Conservation (phyloP, 805 yeast species). For the Ogataea glucozyma region DNA sequence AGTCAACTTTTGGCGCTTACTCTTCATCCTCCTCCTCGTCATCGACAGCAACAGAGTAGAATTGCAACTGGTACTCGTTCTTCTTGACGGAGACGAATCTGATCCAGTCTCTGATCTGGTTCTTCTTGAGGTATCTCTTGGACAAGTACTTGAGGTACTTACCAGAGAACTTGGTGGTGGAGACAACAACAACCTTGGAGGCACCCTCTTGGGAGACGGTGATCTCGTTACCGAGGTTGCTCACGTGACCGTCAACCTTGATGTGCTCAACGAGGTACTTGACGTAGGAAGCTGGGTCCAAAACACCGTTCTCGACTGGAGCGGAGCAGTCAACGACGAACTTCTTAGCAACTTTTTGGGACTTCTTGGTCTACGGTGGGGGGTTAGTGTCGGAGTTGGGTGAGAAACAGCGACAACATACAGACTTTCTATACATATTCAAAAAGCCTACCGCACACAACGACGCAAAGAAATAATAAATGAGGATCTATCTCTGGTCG, state of each 20-base stretch:
- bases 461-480: constrained; percentile 10
- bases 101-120: constrained; percentile 99
- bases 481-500: constrained; percentile 13
- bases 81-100: constrained; percentile 96
- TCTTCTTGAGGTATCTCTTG: constrained; percentile 99
- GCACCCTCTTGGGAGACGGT: constrained; percentile 83
- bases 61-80: constrained; percentile 95
- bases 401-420: not conserved
- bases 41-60: constrained; percentile 95
- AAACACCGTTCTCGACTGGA: constrained; percentile 96
- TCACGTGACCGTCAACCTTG: constrained; percentile 95
- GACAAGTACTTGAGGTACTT: constrained; percentile 99
- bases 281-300: constrained; percentile 96
- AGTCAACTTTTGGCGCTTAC: constrained; percentile 45
- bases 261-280: constrained; percentile 98
- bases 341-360: constrained; percentile 75
- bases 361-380: constrained; percentile 67
- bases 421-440: constrained; percentile 8
- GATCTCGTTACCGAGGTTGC: constrained; percentile 96
- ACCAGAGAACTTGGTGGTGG: constrained; percentile 97
- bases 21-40: constrained; percentile 91
- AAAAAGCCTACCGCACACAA: constrained; percentile 27
- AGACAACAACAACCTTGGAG: constrained; percentile 83
- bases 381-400: constrained; percentile 3
- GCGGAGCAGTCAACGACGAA: constrained; percentile 95